A percentile compares a stretch with the other conserved stretches of the same genome.
Conservation (phyloP, 139 green algal species). For the Micromonas pusilla region DNA sequence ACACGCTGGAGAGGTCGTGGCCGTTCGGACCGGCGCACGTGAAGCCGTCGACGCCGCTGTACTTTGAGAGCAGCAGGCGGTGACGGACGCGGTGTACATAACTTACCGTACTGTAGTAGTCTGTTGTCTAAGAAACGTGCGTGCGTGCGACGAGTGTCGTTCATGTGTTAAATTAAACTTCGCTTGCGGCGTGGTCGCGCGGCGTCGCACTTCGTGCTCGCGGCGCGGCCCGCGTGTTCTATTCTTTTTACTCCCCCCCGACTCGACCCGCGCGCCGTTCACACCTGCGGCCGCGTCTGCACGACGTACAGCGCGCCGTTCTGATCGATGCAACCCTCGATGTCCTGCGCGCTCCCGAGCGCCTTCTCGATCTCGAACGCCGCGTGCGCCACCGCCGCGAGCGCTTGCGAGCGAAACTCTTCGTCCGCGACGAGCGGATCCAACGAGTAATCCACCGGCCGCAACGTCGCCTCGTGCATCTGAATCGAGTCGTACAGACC, state of each 20-base stretch:
- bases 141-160: no score
- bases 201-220: no score
- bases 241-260: background rate
- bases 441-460: constrained; percentile 53
- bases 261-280: background rate
- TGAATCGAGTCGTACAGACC: constrained; percentile 77
- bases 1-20: background rate
- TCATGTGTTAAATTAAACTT: no score
- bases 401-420: constrained; percentile 45
- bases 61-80: no score
- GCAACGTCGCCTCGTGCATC: constrained; percentile 62
- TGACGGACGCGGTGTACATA: no score
- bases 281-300: constrained; percentile 76
- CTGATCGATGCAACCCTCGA: constrained; percentile 80
- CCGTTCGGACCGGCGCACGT: background rate
- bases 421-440: constrained; percentile 73
- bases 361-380: constrained; percentile 70
- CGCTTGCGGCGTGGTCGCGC: no score
- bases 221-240: background rate
- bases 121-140: no score
- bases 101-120: no score
- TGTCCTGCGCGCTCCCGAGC: constrained; percentile 66
- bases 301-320: constrained; percentile 85
- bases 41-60: background rate
- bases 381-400: constrained; percentile 31